A percentile compares a stretch with the other conserved stretches of the same genome.
phyloP scores from a whole-genome alignment of 2,329 filamentous ascomycete genomes.

The Fusarium praegraminearum region DNA sequence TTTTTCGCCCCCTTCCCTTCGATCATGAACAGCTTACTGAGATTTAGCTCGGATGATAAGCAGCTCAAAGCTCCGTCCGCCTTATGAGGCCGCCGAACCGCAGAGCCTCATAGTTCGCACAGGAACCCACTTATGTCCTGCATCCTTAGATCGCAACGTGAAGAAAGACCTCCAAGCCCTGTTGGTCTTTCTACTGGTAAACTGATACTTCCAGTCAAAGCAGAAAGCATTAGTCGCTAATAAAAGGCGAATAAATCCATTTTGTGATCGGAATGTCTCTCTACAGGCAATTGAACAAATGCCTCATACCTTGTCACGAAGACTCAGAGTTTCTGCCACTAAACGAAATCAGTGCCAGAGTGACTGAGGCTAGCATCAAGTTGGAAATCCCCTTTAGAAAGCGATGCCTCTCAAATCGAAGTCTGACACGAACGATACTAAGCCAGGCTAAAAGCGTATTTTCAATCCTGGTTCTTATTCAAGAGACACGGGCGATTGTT shows the following conservation, averaged over 20 bases:
- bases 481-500: constrained; percentile 2
- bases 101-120: constrained; percentile 12
- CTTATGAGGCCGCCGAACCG: constrained; percentile 1
- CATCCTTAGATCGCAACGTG: too few species aligned
- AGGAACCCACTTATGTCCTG: neutral
- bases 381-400: neutral
- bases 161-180: neutral
- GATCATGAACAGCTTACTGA: neutral
- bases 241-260: too few species aligned
- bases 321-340: neutral
- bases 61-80: neutral
- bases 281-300: constrained; percentile 1
- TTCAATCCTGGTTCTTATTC: constrained; percentile 25
- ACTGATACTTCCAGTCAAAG: too few species aligned
- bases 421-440: neutral
- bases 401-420: constrained; percentile 1
- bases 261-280: neutral
- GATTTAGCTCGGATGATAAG: neutral
- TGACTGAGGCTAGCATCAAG: neutral
- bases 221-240: too few species aligned
- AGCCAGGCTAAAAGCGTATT: constrained; percentile 19
- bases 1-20: neutral
- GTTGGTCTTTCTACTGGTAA: neutral
- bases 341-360: neutral
- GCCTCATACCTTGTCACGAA: neutral